Conservation (phyloP, 805 yeast species). For the Blastobotrys robertii region DNA sequence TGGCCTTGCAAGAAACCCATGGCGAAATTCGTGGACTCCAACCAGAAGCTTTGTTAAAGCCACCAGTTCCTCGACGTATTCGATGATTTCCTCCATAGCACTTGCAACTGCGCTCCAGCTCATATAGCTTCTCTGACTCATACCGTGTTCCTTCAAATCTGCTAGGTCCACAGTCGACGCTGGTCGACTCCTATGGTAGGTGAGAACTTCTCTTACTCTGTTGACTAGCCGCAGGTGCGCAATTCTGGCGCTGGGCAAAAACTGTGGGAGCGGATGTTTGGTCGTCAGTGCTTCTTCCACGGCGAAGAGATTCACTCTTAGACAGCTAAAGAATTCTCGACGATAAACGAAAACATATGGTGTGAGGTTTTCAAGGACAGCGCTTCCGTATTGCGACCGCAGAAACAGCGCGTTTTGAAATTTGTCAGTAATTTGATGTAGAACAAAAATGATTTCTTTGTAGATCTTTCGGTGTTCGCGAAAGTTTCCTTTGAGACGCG, state of each 20-base stretch:
- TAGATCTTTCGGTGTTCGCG: conserved; percentile 32
- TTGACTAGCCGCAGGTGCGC: conserved; percentile 38
- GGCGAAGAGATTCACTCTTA: conserved; percentile 32
- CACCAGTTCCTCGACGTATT: conserved; percentile 38
- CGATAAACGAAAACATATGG: conserved; percentile 34
- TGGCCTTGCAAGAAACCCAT: conserved; percentile 42
- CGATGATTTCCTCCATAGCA: conserved; percentile 41
- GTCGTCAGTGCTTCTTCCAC: conserved; percentile 35
- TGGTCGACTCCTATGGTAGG: conserved; percentile 4
- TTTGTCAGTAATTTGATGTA: conserved; percentile 39
- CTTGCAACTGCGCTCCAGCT: conserved; percentile 45
- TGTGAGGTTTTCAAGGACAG: conserved; percentile 37
- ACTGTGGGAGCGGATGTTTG: conserved; percentile 42
- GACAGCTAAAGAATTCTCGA: conserved; percentile 35
- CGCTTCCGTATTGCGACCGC: conserved; percentile 37
- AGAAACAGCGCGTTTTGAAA: conserved; percentile 37
- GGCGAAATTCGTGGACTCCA: conserved; percentile 41
- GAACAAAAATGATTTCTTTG: conserved; percentile 36
- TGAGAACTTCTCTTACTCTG: conserved; percentile 33
- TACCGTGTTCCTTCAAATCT: conserved; percentile 5
- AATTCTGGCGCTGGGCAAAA: conserved; percentile 39
- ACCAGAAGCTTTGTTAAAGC: conserved; percentile 34
- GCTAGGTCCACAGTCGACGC: not conserved
- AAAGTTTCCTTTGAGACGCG: conserved; percentile 39
- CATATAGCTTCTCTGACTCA: conserved; percentile 28